Evolutionary conservation across 2,329 filamentous ascomycete species (phyloP), one percentile per base, ranked within the genome.

Genomic region (Colletotrichum theobromicola): DNA sequence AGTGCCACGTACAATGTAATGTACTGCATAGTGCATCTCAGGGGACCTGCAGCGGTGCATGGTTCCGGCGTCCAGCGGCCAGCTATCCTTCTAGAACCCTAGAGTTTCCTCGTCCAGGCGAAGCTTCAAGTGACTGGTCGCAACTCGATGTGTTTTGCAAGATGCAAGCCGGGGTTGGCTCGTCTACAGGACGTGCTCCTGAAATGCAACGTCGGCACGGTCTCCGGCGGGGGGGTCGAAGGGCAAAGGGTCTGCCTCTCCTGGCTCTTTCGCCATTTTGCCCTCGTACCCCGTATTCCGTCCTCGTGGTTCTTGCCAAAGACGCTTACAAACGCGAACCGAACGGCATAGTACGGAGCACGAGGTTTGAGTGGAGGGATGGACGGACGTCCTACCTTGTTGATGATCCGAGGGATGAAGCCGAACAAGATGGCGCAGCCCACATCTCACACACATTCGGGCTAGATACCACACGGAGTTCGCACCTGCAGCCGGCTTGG

Each of bases 191-290:
- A 35, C 32, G 35, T 53, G 42, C 67, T 67, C 72, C 72, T 74
- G 67, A 70, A 74, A 55, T 71, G 37, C 67, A 61, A 67, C 61
- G 42, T 46, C 37, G 67, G 42, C 55, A 67, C 12, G 34, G 34
- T n/a, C 24, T 57, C 62, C 60, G 46, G 60, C 30, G 24, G 46
- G 67, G 37, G 30, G 21, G n/a, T n/a, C n/a, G 15, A 57, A 50
- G 9, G 5, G 24, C n/a, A 24, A 35, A 58, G 58, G 30, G 58
- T 35, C 34, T 18, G 58, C n/a, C 53, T 46, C n/a, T 46, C n/a
- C 12, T 46, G 42, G 42, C 42, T n/a, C 5, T 12, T 46, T 46
- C 0, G 3, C 42, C n/a, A 3, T 12, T 46, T 46, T 0, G 3
- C 42, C n/a, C 42, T 63, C 35, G 7, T 65, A 60, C 61, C 71